A percentile compares a stretch with the other conserved stretches of the same genome.
Conservation (phyloP, 2,329 filamentous ascomycete species). For the Hymenoscyphus fructigenus region DNA sequence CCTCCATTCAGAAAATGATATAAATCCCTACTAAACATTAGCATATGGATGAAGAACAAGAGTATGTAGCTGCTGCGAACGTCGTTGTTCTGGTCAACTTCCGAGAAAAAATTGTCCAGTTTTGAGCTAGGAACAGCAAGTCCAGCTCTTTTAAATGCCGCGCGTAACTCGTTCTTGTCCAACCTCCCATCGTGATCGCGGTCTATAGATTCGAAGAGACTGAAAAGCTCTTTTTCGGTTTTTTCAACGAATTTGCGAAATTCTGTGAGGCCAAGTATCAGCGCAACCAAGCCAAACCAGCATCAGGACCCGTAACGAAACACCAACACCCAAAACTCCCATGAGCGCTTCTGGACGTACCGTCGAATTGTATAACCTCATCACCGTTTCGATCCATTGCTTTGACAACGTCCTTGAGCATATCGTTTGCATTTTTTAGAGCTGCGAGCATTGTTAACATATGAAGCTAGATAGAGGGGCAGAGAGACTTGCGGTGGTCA, state of each 20-base stretch:
- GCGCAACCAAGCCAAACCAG: not conserved
- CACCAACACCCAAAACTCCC: not conserved
- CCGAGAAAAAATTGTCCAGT: constrained; percentile 80
- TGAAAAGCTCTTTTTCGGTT: constrained; percentile 79
- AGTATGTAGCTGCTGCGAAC: constrained; percentile 19
- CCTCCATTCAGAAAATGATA: constrained; percentile 96
- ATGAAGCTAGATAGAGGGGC: constrained; percentile 11
- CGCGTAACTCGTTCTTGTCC: constrained; percentile 78
- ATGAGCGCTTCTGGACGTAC: constrained; percentile 51
- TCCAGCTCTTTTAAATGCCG: constrained; percentile 76
- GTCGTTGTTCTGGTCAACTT: constrained; percentile 88
- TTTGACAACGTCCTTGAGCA: constrained; percentile 77
- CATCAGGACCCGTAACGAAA: not conserved
- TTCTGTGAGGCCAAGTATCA: constrained; percentile 53
- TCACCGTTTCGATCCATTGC: constrained; percentile 85
- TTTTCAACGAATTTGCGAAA: constrained; percentile 86
- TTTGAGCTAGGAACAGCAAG: constrained; percentile 75
- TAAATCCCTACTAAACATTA: constrained; percentile 47
- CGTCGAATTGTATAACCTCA: constrained; percentile 86
- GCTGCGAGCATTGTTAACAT: constrained; percentile 45
- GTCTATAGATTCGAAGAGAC: constrained; percentile 85
- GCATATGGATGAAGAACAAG: not conserved
- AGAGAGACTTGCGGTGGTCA: constrained; percentile 65
- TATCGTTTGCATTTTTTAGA: constrained; percentile 85
- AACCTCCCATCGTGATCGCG: constrained; percentile 80